Conservation (phyloP, 495 filamentous ascomycete species). For the Aspergillus homomorphus region DNA sequence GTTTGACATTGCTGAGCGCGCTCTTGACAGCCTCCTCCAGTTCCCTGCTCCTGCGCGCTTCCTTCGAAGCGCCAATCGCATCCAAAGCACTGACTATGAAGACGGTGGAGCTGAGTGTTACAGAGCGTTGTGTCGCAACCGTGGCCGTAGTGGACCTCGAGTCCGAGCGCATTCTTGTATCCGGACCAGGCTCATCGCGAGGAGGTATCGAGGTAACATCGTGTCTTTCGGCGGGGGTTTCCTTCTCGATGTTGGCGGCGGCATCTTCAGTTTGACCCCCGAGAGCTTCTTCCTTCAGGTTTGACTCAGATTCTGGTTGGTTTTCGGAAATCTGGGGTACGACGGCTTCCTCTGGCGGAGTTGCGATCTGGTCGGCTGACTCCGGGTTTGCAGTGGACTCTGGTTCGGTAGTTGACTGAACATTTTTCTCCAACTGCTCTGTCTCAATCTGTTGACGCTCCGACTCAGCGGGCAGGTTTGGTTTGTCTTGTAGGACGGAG, state of each 20-base stretch:
- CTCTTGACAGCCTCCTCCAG: slow-evolving; percentile 75
- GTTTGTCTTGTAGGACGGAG: slow-evolving; percentile 33
- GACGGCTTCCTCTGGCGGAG: slow-evolving; percentile 20
- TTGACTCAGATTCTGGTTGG: slow-evolving; percentile 16
- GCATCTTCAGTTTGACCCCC: slow-evolving; percentile 8
- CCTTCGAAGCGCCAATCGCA: slow-evolving; percentile 81
- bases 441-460: slow-evolving; percentile 31
- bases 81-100: slow-evolving; percentile 93
- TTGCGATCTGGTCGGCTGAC: slow-evolving; percentile 19
- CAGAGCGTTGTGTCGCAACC: slow-evolving; percentile 49
- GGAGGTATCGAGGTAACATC: slow-evolving; percentile 11
- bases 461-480: slow-evolving; percentile 27
- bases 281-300: slow-evolving; percentile 10
- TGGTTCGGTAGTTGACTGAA: slow-evolving; percentile 13
- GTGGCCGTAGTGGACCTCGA: slow-evolving; percentile 57
- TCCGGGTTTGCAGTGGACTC: slow-evolving; percentile 18
- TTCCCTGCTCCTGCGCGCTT: slow-evolving; percentile 76
- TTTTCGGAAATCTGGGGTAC: slow-evolving; percentile 20
- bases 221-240: slow-evolving; percentile 11
- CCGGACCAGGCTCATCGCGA: slow-evolving; percentile 29
- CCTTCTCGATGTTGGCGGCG: slow-evolving; percentile 9
- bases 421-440: slow-evolving; percentile 19
- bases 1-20: slow-evolving; percentile 79
- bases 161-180: slow-evolving; percentile 50
- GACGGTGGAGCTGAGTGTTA: slow-evolving; percentile 83